These are phyloP conservation scores for Erodium texanum DNA, from an alignment of 441 rosid species.

Conservation along the genomic window DNA sequence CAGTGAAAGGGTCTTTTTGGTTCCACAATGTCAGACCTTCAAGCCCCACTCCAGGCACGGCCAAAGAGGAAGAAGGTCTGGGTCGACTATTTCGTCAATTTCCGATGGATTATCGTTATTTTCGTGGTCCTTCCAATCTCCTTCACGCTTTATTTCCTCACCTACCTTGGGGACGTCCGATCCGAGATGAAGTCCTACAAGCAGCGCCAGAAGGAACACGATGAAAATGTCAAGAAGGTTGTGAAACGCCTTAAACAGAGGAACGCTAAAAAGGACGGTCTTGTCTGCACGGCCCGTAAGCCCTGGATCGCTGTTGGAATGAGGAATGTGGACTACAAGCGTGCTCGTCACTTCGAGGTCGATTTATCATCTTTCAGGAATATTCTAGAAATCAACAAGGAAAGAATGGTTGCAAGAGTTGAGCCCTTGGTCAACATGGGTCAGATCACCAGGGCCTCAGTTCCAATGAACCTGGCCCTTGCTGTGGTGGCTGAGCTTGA, in stretches of 20 bases:
- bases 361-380: constrained; percentile 77
- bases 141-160: constrained; percentile 60
- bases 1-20: constrained; percentile 23
- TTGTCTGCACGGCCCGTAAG: constrained; percentile 96
- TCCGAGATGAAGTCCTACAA: constrained; percentile 76
- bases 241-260: constrained; percentile 78
- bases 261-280: constrained; percentile 76
- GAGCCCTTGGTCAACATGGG: constrained; percentile 99
- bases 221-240: constrained; percentile 72
- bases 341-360: constrained; percentile 91
- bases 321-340: constrained; percentile 96
- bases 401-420: constrained; percentile 77
- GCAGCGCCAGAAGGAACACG: constrained; percentile 87
- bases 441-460: constrained; percentile 71
- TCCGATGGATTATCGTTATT: constrained; percentile 86
- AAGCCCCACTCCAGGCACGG: constrained; percentile 47
- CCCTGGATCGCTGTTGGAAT: constrained; percentile 99
- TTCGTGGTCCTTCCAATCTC: constrained; percentile 91
- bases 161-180: constrained; percentile 78
- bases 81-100: constrained; percentile 78
- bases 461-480: constrained; percentile 85
- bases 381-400: constrained; percentile 71
- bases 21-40: constrained; percentile 65
- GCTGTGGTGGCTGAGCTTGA: constrained; percentile 99
- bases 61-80: constrained; percentile 81